Evolutionary conservation across 1,284 basidiomycete genomes (phyloP), one percentile per base, ranked within the genome.

Genomic region (Heterobasidion occidentale): DNA sequence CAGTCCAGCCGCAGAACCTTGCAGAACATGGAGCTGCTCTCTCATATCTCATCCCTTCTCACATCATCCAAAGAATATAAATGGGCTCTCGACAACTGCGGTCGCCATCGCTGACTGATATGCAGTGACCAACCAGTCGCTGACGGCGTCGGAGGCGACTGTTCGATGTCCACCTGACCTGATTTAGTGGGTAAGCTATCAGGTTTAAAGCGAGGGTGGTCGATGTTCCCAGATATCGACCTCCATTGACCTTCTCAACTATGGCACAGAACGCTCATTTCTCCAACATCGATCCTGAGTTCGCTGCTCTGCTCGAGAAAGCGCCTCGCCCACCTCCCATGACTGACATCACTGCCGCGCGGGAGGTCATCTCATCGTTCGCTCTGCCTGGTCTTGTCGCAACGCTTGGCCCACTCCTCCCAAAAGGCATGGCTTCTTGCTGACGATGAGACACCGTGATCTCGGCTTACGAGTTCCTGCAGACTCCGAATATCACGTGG

Each of bases 401-500:
- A 48, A 19, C 2, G 27, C 27, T 33, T 20, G 27, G 15, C 2
- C n/a, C 45, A 17, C 15, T 19, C 34, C 20, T 54, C 34, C 33
- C 52, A 15, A 27, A 9, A 9, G 42, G 52, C 14, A 38, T 20
- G 46, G 9, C 48, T 7, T 14, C 6, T 49, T 48, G 11, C n/a
- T 36, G 45, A 2, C 14, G 15, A 11, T 42, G 17, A 49, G 47
- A 12, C 12, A 49, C 12, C 38, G 8, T 42, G 27, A 12, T n/a
- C n/a, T 15, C 49, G 46, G 6, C 27, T 27, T 27, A 27, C 27
- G 6, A 27, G 27, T 27, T 48, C 57, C 14, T 46, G 34, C 27
- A 57, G 55, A 51, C 47, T 47, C 20, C 19, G 55, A 36, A 47
- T 56, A 55, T 52, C 54, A 14, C 20, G 53, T 54, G 46, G 47